Conservation (phyloP, 2,329 filamentous ascomycete species). For the Aspergillus proliferans region DNA sequence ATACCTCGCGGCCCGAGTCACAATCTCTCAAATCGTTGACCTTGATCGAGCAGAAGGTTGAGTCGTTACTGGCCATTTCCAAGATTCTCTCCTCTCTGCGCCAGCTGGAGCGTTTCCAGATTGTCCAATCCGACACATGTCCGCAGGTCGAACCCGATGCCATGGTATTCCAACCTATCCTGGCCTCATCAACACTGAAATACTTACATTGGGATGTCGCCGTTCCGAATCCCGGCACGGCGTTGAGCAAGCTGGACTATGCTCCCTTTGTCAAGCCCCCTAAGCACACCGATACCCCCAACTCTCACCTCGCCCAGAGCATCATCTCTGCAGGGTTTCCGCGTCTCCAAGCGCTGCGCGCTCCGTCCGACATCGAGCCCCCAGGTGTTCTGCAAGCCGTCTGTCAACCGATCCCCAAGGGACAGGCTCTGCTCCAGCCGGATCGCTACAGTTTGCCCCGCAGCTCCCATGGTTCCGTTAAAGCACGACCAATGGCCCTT, state of each 20-base stretch:
- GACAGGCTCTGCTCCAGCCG: conserved; percentile 32
- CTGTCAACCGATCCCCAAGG: conserved; percentile 35
- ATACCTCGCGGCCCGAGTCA: conserved; percentile 43
- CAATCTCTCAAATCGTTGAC: conserved; percentile 42
- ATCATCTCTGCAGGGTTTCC: conserved; percentile 40
- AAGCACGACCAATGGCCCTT: conserved; percentile 34
- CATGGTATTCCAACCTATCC: conserved; percentile 41
- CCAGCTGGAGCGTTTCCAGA: conserved; percentile 44
- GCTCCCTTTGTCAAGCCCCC: conserved; percentile 31
- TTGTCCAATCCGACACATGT: conserved; percentile 46
- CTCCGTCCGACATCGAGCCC: conserved; percentile 40
- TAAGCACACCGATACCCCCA: conserved; percentile 31
- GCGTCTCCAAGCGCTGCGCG: conserved; percentile 33
- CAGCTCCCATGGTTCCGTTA: conserved; percentile 39
- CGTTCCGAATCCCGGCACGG: conserved; percentile 31
- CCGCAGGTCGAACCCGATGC: conserved; percentile 40
- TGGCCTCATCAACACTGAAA: conserved; percentile 45
- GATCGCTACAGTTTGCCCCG: conserved; percentile 37
- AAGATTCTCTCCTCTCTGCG: conserved; percentile 45
- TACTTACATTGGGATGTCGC: conserved; percentile 54
- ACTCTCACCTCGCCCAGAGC: conserved; percentile 39
- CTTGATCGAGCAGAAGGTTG: conserved; percentile 50
- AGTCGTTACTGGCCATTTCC: conserved; percentile 46
- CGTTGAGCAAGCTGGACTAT: conserved; percentile 32
- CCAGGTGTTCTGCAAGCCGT: conserved; percentile 39